These are phyloP conservation scores for Colletotrichum australisinense DNA, from an alignment of 2,329 filamentous ascomycete genomes.

Conservation along the genomic window DNA sequence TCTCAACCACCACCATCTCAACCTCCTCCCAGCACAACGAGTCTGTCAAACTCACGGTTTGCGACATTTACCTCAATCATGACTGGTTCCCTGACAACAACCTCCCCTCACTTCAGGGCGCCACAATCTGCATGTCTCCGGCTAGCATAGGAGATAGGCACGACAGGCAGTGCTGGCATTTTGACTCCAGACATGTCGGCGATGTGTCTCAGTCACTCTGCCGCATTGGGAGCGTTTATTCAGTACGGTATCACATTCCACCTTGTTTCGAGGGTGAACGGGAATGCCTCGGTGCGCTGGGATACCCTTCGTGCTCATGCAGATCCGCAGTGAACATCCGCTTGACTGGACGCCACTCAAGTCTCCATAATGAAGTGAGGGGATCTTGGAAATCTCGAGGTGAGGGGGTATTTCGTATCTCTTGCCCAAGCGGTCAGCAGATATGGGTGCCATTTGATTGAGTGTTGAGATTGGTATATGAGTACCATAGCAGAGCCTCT, in stretches of 20 bases:
- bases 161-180: not conserved
- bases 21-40: not conserved
- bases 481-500: not conserved
- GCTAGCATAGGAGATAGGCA: not conserved
- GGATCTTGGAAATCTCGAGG: not conserved
- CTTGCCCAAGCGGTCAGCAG: too few relatives aligned
- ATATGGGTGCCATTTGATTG: not conserved
- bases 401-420: not conserved
- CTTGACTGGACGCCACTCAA: not conserved
- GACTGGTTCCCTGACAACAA: not conserved
- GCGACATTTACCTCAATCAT: not conserved
- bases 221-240: not conserved
- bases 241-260: not conserved
- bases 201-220: not conserved
- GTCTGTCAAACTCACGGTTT: not conserved
- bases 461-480: not conserved
- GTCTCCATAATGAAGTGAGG: not conserved
- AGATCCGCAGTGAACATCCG: not conserved
- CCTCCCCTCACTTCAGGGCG: not conserved
- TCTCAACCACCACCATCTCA: not conserved
- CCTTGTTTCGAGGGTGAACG: not conserved
- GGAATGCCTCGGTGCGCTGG: not conserved
- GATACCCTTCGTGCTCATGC: not conserved
- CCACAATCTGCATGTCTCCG: constrained; percentile 17
- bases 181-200: not conserved